These are phyloP conservation scores for Didymella glomerata DNA, from an alignment of 2,329 filamentous ascomycete genomes.

Conservation along the genomic window DNA sequence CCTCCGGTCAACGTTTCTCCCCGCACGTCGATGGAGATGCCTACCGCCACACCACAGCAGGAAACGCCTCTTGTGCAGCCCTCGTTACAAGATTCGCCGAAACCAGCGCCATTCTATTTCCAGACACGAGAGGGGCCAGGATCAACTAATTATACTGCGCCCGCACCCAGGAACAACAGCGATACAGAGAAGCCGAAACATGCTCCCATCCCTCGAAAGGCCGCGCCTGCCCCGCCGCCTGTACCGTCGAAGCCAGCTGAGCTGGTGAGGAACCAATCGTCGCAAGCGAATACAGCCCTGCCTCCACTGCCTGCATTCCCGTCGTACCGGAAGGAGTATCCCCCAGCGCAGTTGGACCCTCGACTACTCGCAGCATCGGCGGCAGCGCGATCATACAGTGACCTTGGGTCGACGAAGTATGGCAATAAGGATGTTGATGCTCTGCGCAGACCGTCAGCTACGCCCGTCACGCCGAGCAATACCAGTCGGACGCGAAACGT, in stretches of 20 bases:
- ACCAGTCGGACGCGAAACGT: slow-evolving; percentile 29
- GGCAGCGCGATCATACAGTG: slow-evolving; percentile 43
- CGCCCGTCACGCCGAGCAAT: slow-evolving; percentile 21
- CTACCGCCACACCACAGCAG: slow-evolving; percentile 16
- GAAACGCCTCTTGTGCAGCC: slow-evolving; percentile 32
- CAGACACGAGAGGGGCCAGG: slow-evolving; percentile 31
- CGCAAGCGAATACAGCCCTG: slow-evolving; percentile 18
- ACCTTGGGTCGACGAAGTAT: slow-evolving; percentile 31
- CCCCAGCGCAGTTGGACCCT: slow-evolving; percentile 35
- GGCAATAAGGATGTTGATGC: slow-evolving; percentile 16
- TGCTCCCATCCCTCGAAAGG: slow-evolving; percentile 19
- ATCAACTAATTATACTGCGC: slow-evolving; percentile 29
- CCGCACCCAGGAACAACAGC: slow-evolving; percentile 22
- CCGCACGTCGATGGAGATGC: slow-evolving; percentile 44
- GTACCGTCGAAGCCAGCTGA: slow-evolving; percentile 37
- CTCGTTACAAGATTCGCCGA: slow-evolving; percentile 23
- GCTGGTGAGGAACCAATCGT: slow-evolving; percentile 16
- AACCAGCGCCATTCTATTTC: slow-evolving; percentile 36
- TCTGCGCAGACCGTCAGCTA: slow-evolving; percentile 16
- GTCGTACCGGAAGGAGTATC: slow-evolving; percentile 62
- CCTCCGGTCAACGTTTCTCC: slow-evolving; percentile 30
- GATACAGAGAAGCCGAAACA: slow-evolving; percentile 27
- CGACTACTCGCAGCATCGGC: slow-evolving; percentile 43
- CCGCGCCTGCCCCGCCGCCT: slow-evolving; percentile 24
- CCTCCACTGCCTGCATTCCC: slow-evolving; percentile 35